Evolutionary conservation across 306 rosid genomes (phyloP).

Genomic region (Hippophae gyantsensis): DNA sequence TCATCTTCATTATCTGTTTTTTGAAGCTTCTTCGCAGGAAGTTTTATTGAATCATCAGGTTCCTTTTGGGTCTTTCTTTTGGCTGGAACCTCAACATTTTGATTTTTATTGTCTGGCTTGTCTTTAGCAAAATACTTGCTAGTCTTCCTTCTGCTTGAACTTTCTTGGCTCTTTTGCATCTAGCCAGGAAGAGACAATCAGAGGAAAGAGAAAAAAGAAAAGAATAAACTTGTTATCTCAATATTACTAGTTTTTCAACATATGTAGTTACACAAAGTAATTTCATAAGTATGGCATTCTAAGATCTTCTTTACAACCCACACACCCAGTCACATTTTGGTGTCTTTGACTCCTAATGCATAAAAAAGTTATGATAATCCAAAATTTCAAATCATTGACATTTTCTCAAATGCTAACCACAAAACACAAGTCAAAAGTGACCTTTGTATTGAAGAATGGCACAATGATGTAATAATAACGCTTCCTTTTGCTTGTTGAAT

Average conservation of each 20-base stretch:
- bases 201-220: background rate
- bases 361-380: background rate
- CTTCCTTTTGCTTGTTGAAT: no score
- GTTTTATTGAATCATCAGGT: conserved; percentile 24
- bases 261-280: background rate
- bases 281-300: background rate
- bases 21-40: conserved; percentile 32
- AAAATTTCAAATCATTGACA: background rate
- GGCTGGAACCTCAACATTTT: conserved; percentile 38
- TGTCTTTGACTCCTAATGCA: background rate
- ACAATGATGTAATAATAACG: no score
- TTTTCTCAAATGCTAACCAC: background rate
- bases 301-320: no score
- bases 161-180: conserved; percentile 47
- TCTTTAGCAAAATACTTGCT: conserved; percentile 57
- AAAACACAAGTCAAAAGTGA: background rate
- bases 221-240: background rate
- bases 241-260: background rate
- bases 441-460: background rate
- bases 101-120: conserved; percentile 46
- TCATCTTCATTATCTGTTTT: conserved; percentile 35
- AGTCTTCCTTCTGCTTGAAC: conserved; percentile 64
- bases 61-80: conserved; percentile 58
- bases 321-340: background rate
- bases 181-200: conserved; percentile 14